Evolutionary conservation across 257 asterid genomes (phyloP).

Genomic region (Striga asiatica): DNA sequence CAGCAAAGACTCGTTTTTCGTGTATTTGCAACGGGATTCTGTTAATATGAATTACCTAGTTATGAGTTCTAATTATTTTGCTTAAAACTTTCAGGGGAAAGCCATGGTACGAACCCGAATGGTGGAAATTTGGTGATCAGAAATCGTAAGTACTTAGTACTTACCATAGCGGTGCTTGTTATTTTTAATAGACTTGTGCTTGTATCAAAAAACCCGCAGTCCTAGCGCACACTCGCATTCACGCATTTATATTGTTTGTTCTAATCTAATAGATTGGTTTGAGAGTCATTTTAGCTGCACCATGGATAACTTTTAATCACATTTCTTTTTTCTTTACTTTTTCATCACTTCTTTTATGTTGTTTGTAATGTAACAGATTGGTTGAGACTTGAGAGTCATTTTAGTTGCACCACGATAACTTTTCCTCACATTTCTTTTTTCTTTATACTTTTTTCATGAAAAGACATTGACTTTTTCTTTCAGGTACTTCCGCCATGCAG

Average conservation of each 20-base stretch:
- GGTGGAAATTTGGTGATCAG: constrained; percentile 99
- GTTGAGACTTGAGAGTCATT: too few relatives aligned
- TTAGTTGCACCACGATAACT: too few relatives aligned
- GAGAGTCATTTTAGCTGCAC: too few relatives aligned
- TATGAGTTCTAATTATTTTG: neutral
- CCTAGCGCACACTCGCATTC: too few relatives aligned
- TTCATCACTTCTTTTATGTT: too few relatives aligned
- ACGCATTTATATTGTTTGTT: neutral
- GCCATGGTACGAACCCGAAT: constrained; percentile 90
- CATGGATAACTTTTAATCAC: too few relatives aligned
- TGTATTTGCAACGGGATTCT: neutral
- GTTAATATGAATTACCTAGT: neutral
- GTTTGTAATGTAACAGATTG: too few relatives aligned
- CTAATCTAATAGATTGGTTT: neutral
- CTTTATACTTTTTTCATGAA: neutral
- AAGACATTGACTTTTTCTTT: constrained; percentile 8
- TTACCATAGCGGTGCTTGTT: constrained; percentile 9
- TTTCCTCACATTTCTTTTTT: neutral
- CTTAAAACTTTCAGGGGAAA: constrained; percentile 59
- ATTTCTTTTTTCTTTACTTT: too few relatives aligned
- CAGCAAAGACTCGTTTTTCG: neutral
- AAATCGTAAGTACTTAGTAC: constrained; percentile 54
- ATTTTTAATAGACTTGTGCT: neutral
- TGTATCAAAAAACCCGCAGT: neutral
- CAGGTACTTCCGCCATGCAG: constrained; percentile 97